Percentiles rank a stretch among this genome's conserved stretches.
phyloP scores from a whole-genome alignment of 768 basidiomycete species.

The Lepiota venenata region DNA sequence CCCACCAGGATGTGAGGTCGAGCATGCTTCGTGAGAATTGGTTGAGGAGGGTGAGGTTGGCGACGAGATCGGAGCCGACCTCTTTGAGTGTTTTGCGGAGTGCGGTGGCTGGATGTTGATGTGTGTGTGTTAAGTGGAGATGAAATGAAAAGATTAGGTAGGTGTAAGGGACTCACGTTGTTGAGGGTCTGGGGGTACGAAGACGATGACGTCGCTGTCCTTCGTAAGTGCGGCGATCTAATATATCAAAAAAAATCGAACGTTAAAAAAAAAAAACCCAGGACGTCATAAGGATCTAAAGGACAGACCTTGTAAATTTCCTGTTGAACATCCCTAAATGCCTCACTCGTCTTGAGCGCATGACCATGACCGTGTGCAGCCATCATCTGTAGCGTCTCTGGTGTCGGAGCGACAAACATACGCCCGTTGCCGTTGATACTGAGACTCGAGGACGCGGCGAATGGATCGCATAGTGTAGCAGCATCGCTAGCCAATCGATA shows the following conservation, averaged over 20 bases:
- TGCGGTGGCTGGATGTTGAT: constrained; percentile 21
- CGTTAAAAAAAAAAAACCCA: neutral
- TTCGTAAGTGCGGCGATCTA: constrained; percentile 39
- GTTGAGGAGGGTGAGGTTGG: constrained; percentile 31
- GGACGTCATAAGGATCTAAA: neutral
- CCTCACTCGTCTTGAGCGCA: constrained; percentile 22
- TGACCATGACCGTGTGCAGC: constrained; percentile 24
- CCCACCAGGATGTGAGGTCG: constrained; percentile 30
- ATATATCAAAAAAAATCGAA: neutral
- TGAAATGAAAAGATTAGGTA: neutral
- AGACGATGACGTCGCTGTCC: constrained; percentile 26
- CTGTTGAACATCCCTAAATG: constrained; percentile 31
- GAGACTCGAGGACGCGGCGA: constrained; percentile 4
- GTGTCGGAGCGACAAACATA: constrained; percentile 12
- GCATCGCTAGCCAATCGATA: constrained; percentile 25
- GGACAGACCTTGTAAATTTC: constrained; percentile 32
- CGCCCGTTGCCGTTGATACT: neutral
- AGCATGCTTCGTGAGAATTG: constrained; percentile 26
- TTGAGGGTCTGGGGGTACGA: constrained; percentile 32
- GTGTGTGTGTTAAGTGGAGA: neutral
- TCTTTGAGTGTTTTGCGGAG: constrained; percentile 32
- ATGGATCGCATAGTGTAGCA: constrained; percentile 21
- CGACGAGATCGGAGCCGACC: constrained; percentile 33
- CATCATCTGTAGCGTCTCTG: constrained; percentile 20
- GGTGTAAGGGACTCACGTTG: constrained; percentile 25